phyloP scores from a whole-genome alignment of 108 stramenopile species.

The Thalassiosira profunda region DNA sequence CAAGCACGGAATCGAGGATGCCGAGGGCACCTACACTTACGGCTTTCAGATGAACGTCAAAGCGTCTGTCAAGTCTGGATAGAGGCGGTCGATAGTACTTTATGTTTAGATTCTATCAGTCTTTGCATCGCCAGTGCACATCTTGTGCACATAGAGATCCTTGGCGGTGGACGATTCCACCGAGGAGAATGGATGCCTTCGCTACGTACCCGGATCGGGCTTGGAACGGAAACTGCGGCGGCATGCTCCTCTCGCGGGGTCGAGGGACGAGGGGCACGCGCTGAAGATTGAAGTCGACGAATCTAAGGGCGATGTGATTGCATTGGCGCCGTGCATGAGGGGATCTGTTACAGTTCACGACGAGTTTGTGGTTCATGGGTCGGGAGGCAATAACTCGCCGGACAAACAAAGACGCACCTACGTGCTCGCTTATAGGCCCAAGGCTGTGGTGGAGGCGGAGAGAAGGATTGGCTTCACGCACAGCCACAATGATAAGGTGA shows the following conservation, averaged over 20 bases:
- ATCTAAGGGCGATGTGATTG: constrained; percentile 33
- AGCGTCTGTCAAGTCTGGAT: too few species aligned
- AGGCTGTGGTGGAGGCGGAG: constrained; percentile 55
- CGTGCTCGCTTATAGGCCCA: constrained; percentile 66
- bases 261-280: constrained; percentile 67
- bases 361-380: constrained; percentile 71
- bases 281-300: constrained; percentile 48
- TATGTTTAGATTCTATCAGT: too few species aligned
- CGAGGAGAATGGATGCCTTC: constrained; percentile 66
- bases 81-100: too few species aligned
- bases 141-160: too few species aligned
- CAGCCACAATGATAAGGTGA: constrained; percentile 67
- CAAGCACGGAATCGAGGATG: too few species aligned
- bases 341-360: constrained; percentile 69
- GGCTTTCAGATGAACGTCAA: too few species aligned
- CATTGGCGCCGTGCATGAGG: constrained; percentile 44
- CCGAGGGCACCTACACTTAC: too few species aligned
- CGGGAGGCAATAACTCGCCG: constrained; percentile 49
- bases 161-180: constrained; percentile 65
- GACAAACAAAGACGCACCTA: constrained; percentile 61
- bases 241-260: constrained; percentile 39
- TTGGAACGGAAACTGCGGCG: constrained; percentile 35
- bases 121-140: too few species aligned
- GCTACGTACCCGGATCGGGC: constrained; percentile 59
- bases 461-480: constrained; percentile 67